phyloP scores from a whole-genome alignment of 176 grass and related monocot species.

The Olyra latifolia region DNA sequence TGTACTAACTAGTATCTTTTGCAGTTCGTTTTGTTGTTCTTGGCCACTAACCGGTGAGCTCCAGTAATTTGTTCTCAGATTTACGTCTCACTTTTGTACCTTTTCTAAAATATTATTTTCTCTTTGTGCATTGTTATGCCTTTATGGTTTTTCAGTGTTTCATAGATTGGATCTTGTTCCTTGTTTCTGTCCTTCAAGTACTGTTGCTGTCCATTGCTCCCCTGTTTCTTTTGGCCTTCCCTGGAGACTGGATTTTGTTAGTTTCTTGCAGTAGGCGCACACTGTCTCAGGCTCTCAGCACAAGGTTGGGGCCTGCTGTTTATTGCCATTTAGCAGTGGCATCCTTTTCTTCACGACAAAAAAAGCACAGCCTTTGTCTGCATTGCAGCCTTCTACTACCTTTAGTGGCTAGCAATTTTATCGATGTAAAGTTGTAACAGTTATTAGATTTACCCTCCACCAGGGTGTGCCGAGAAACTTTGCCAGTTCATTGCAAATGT shows the following conservation, averaged over 20 bases:
- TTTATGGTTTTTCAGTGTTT: background rate
- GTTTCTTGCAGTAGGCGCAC: background rate
- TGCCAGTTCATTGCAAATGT: slow-evolving; percentile 12
- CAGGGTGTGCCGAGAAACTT: slow-evolving; percentile 11
- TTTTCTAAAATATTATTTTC: background rate
- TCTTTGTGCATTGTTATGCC: background rate
- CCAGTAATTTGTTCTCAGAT: background rate
- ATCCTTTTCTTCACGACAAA: slow-evolving; percentile 1
- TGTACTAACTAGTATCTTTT: background rate
- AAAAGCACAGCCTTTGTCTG: slow-evolving; percentile 6
- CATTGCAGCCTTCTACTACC: background rate
- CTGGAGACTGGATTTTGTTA: background rate
- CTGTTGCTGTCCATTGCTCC: background rate
- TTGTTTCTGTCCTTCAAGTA: background rate
- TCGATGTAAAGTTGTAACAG: slow-evolving; percentile 19
- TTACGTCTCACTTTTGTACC: background rate
- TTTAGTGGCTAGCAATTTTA: slow-evolving; percentile 16
- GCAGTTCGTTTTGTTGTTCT: background rate
- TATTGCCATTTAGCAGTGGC: background rate
- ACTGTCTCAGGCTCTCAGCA: background rate
- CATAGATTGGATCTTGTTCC: background rate
- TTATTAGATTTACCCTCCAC: background rate
- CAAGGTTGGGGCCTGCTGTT: background rate
- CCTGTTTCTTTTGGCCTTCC: background rate
- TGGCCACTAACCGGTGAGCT: background rate